Evolutionary conservation across 2,329 filamentous ascomycete genomes (phyloP).

Genomic region (Colletotrichum godetiae): DNA sequence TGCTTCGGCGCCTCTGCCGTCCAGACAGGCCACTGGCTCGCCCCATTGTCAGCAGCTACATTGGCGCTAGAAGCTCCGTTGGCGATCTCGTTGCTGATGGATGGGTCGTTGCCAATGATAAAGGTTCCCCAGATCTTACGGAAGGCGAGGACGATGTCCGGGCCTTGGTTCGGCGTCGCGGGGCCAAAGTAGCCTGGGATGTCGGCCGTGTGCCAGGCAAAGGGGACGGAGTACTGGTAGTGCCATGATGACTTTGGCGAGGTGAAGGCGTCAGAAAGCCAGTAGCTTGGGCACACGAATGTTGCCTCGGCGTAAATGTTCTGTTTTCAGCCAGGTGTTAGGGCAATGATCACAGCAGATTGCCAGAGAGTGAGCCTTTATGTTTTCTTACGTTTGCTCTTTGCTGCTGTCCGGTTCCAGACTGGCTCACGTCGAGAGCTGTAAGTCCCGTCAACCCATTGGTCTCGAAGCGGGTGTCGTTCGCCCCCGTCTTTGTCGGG

Average conservation of each 20-base stretch:
- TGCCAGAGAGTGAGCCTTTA: rapidly evolving
- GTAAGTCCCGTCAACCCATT: constrained; percentile 13
- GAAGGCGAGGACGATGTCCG: constrained; percentile 49
- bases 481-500: constrained; percentile 40
- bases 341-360: constrained; percentile 37
- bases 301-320: constrained; percentile 67
- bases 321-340: constrained; percentile 35
- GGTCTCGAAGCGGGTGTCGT: constrained; percentile 32
- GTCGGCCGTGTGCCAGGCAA: constrained; percentile 53
- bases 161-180: constrained; percentile 39
- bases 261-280: constrained; percentile 61
- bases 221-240: constrained; percentile 60
- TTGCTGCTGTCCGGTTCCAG: constrained; percentile 65
- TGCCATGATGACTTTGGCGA: constrained; percentile 47
- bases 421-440: constrained; percentile 53
- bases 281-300: constrained; percentile 67
- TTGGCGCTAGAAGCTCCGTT: constrained; percentile 42
- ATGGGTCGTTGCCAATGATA: constrained; percentile 53
- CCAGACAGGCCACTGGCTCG: constrained; percentile 49
- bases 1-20: constrained; percentile 45
- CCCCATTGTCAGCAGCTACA: constrained; percentile 42
- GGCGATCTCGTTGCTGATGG: constrained; percentile 46
- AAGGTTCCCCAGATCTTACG: constrained; percentile 60
- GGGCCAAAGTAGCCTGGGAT: constrained; percentile 48
- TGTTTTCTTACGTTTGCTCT: background rate